These are phyloP conservation scores for Trametes cubensis DNA, from an alignment of 768 basidiomycete genomes.

Conservation along the genomic window DNA sequence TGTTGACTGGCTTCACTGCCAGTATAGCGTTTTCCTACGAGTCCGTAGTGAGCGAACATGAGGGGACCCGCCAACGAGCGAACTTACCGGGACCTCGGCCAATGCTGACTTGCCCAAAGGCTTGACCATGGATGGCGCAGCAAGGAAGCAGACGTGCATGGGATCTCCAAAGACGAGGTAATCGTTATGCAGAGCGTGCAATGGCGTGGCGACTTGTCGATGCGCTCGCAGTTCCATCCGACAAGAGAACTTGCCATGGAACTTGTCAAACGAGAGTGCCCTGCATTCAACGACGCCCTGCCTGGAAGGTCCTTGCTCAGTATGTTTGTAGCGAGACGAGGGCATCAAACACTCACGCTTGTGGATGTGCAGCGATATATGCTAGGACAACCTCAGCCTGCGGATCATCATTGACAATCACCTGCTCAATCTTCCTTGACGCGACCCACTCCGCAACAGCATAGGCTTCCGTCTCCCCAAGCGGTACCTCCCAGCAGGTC, in stretches of 20 bases:
- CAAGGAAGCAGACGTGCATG: conserved; percentile 26
- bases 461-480: conserved; percentile 37
- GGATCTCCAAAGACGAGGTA: conserved; percentile 29
- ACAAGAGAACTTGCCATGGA: conserved; percentile 34
- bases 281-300: conserved; percentile 18
- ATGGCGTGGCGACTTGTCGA: conserved; percentile 20
- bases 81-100: conserved; percentile 19
- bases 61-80: background rate
- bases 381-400: conserved; percentile 30
- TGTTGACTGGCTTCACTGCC: conserved; percentile 32
- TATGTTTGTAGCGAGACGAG: background rate
- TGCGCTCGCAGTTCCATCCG: conserved; percentile 23
- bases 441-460: conserved; percentile 35
- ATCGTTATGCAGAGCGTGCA: conserved; percentile 29
- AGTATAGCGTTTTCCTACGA: conserved; percentile 28
- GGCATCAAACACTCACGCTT: conserved; percentile 20
- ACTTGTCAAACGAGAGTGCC: conserved; percentile 35
- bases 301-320: background rate
- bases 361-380: conserved; percentile 23
- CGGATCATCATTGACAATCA: conserved; percentile 36
- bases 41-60: too few relatives aligned
- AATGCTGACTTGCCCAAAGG: conserved; percentile 11
- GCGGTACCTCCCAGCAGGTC: conserved; percentile 41
- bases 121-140: conserved; percentile 17
- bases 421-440: conserved; percentile 27